A percentile compares a stretch with the other conserved stretches of the same genome.
These are phyloP conservation scores for Tetrapisispora taiwanensis DNA, from an alignment of 805 yeast genomes.

Conservation along the genomic window DNA sequence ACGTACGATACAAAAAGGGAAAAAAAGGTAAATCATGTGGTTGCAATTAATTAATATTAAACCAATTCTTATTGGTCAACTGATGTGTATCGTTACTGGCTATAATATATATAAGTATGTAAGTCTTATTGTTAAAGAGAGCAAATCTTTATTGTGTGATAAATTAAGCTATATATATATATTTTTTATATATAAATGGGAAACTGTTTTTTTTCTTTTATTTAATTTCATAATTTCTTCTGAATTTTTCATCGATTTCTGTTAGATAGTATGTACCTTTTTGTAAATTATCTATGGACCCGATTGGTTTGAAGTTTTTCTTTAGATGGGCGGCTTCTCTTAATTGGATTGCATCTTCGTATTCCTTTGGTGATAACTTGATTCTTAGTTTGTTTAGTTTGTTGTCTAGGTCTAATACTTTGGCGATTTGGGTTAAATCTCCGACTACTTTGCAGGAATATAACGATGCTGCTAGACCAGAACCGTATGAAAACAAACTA, in stretches of 20 bases:
- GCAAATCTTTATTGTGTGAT: no score
- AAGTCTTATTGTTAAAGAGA: no score
- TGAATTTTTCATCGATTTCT: constrained; percentile 77
- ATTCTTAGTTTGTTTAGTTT: constrained; percentile 53
- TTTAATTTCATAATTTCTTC: constrained; percentile 70
- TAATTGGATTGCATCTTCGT: constrained; percentile 67
- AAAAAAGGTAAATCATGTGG: no score
- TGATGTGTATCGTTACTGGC: no score
- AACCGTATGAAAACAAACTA: constrained; percentile 93
- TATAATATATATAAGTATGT: no score
- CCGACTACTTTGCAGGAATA: constrained; percentile 72
- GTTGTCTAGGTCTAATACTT: constrained; percentile 55
- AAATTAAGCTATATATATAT: no score
- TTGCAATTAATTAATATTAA: no score
- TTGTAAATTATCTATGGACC: constrained; percentile 60
- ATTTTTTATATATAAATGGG: no score
- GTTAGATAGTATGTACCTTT: constrained; percentile 77
- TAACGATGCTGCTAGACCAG: constrained; percentile 91
- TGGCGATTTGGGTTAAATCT: constrained; percentile 60
- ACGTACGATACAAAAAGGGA: no score
- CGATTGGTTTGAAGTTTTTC: constrained; percentile 70
- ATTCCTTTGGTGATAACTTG: constrained; percentile 63
- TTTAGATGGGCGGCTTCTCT: constrained; percentile 87
- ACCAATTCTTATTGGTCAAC: no score
- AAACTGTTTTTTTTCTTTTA: no score